These are phyloP conservation scores for Calophaca sinica DNA, from an alignment of 306 rosid genomes.

Conservation along the genomic window DNA sequence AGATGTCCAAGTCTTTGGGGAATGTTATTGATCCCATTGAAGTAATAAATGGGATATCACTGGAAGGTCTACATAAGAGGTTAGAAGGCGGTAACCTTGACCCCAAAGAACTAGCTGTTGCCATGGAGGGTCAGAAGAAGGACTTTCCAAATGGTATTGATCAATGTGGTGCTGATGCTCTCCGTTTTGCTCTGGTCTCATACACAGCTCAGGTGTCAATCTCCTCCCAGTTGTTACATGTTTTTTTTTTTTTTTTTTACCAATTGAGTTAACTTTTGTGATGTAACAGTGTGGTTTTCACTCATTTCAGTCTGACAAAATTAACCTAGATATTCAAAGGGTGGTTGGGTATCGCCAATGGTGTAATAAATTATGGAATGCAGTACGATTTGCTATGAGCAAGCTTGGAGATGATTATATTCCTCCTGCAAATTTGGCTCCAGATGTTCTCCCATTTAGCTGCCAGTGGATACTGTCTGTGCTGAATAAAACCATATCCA, in stretches of 20 bases:
- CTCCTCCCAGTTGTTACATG: conserved; percentile 30
- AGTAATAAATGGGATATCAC: conserved; percentile 82
- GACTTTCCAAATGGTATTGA: conserved; percentile 94
- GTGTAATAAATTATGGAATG: conserved; percentile 99
- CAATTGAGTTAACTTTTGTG: conserved; percentile 20
- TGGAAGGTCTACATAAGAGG: conserved; percentile 85
- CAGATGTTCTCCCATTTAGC: conserved; percentile 80
- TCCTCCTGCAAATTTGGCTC: conserved; percentile 62
- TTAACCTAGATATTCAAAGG: conserved; percentile 92
- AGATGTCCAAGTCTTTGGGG: conserved; percentile 98
- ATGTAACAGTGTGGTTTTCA: conserved; percentile 22
- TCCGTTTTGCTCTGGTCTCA: conserved; percentile 88
- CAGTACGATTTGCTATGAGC: conserved; percentile 88
- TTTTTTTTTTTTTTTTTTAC: not conserved
- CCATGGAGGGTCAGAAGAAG: conserved; percentile 84
- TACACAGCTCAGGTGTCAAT: conserved; percentile 91
- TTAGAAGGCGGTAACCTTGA: conserved; percentile 90
- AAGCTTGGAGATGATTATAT: conserved; percentile 88
- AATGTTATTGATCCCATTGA: conserved; percentile 97
- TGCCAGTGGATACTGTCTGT: conserved; percentile 93
- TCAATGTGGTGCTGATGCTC: conserved; percentile 97
- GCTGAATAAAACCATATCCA: conserved; percentile 76
- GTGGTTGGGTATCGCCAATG: conserved; percentile 96
- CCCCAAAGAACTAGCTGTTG: conserved; percentile 73
- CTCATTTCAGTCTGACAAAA: conserved; percentile 87